These are phyloP conservation scores for Candida pini DNA, from an alignment of 805 yeast genomes.

Conservation along the genomic window DNA sequence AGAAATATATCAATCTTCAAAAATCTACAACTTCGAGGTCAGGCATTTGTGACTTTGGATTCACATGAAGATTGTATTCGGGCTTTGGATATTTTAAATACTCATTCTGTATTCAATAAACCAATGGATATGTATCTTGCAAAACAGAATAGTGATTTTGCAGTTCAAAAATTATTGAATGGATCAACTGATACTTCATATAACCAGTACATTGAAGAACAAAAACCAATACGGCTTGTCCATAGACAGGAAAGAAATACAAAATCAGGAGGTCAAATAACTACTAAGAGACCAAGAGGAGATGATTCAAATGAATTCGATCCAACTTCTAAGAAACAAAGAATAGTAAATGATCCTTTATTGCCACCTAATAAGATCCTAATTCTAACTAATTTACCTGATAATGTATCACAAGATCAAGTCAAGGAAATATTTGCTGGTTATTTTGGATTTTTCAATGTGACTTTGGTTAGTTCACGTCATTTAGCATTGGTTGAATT, in stretches of 20 bases:
- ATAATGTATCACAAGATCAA: slow-evolving; percentile 32
- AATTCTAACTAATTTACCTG: slow-evolving; percentile 61
- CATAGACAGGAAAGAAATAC: slow-evolving; percentile 2
- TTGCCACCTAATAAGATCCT: slow-evolving; percentile 56
- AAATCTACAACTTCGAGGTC: slow-evolving; percentile 69
- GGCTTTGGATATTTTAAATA: slow-evolving; percentile 41
- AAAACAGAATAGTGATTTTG: slow-evolving; percentile 39
- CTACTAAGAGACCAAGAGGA: slow-evolving; percentile 17
- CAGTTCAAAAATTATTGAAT: slow-evolving; percentile 6
- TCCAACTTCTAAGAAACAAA: slow-evolving; percentile 9
- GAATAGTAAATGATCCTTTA: slow-evolving; percentile 26
- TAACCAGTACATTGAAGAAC: too few relatives aligned
- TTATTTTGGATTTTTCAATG: slow-evolving; percentile 57
- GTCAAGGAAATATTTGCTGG: slow-evolving; percentile 42
- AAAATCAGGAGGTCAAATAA: slow-evolving; percentile 3
- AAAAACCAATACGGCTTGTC: too few relatives aligned
- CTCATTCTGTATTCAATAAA: slow-evolving; percentile 38
- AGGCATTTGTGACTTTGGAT: slow-evolving; percentile 67
- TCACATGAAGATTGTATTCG: slow-evolving; percentile 34
- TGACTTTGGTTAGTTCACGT: slow-evolving; percentile 60
- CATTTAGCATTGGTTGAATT: slow-evolving; percentile 81
- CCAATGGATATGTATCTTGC: slow-evolving; percentile 42
- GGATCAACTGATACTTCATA: too few relatives aligned
- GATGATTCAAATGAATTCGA: slow-evolving; percentile 14
- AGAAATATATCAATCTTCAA: slow-evolving; percentile 50